phyloP scores from a whole-genome alignment of 2,329 filamentous ascomycete genomes.

The Cytospora chrysosperma region DNA sequence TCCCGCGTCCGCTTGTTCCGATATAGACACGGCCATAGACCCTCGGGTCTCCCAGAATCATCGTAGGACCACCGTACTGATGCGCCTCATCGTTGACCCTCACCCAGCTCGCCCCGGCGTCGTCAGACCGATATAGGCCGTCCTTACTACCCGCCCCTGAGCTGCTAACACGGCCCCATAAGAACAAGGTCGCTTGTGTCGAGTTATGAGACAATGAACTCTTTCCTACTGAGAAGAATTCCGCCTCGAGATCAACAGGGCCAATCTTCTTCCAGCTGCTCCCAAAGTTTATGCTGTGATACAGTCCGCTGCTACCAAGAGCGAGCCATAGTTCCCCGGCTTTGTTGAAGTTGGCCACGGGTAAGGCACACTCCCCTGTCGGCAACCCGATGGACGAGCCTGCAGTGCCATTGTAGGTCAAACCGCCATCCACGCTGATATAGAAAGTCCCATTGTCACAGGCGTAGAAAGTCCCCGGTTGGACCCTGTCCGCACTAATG shows the following conservation, averaged over 20 bases:
- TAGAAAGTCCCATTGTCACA: slow-evolving; percentile 12
- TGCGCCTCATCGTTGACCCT: slow-evolving; percentile 12
- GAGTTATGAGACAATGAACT: not conserved
- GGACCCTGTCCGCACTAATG: slow-evolving; percentile 2
- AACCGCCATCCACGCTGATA: slow-evolving; percentile 9
- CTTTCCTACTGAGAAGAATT: slow-evolving; percentile 15
- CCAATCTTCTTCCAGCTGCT: slow-evolving; percentile 3
- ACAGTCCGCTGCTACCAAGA: slow-evolving; percentile 6
- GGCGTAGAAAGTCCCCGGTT: slow-evolving; percentile 8
- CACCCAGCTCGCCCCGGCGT: slow-evolving; percentile 1
- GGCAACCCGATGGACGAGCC: slow-evolving; percentile 7
- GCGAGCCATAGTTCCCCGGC: slow-evolving; percentile 12
- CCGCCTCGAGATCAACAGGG: not conserved
- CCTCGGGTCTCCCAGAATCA: slow-evolving; percentile 12
- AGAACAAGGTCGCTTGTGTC: slow-evolving; percentile 1
- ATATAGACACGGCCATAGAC: slow-evolving; percentile 14
- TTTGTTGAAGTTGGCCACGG: slow-evolving; percentile 11
- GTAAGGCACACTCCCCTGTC: slow-evolving; percentile 1
- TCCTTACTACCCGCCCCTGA: not conserved
- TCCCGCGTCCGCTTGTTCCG: slow-evolving; percentile 6
- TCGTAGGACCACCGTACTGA: slow-evolving; percentile 9
- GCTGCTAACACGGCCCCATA: slow-evolving; percentile 2
- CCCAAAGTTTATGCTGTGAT: slow-evolving; percentile 11
- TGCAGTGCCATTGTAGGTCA: slow-evolving; percentile 2
- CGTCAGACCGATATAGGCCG: slow-evolving; percentile 13